phyloP scores from a whole-genome alignment of 805 yeast species.

The Debaryomyces prosopidis region DNA sequence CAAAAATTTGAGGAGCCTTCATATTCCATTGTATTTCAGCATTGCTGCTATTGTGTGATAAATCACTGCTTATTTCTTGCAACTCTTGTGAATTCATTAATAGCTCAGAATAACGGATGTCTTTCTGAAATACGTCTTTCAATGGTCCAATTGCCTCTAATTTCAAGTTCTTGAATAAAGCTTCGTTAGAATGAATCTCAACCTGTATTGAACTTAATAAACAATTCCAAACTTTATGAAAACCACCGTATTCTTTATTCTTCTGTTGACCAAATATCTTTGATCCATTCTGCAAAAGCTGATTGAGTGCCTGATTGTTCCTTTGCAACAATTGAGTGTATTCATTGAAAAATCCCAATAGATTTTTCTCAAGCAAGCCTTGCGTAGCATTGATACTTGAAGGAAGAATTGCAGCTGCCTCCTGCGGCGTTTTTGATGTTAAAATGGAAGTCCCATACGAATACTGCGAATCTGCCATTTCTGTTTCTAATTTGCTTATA shows the following conservation, averaged over 20 bases:
- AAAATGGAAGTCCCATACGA: slow-evolving; percentile 33
- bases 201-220: slow-evolving; percentile 51
- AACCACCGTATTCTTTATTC: slow-evolving; percentile 39
- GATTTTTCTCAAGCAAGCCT: slow-evolving; percentile 27
- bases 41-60: slow-evolving; percentile 16
- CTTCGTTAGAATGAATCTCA: slow-evolving; percentile 49
- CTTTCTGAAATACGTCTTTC: slow-evolving; percentile 51
- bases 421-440: slow-evolving; percentile 43
- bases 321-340: slow-evolving; percentile 19
- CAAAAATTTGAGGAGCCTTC: slow-evolving; percentile 75
- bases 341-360: slow-evolving; percentile 34
- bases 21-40: slow-evolving; percentile 69
- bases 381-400: slow-evolving; percentile 31
- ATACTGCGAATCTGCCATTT: slow-evolving; percentile 14
- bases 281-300: slow-evolving; percentile 48
- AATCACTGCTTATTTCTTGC: slow-evolving; percentile 34
- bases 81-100: slow-evolving; percentile 47
- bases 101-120: slow-evolving; percentile 56
- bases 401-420: slow-evolving; percentile 40
- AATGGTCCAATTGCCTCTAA: slow-evolving; percentile 58
- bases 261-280: slow-evolving; percentile 12
- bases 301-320: slow-evolving; percentile 58
- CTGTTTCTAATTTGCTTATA: background rate
- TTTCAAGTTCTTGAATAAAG: slow-evolving; percentile 47
- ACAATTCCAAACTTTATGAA: slow-evolving; percentile 47